Percentiles rank a stretch among this genome's conserved stretches.
Conservation (phyloP, 2,329 filamentous ascomycete species). For the Elsinoe batatas region DNA sequence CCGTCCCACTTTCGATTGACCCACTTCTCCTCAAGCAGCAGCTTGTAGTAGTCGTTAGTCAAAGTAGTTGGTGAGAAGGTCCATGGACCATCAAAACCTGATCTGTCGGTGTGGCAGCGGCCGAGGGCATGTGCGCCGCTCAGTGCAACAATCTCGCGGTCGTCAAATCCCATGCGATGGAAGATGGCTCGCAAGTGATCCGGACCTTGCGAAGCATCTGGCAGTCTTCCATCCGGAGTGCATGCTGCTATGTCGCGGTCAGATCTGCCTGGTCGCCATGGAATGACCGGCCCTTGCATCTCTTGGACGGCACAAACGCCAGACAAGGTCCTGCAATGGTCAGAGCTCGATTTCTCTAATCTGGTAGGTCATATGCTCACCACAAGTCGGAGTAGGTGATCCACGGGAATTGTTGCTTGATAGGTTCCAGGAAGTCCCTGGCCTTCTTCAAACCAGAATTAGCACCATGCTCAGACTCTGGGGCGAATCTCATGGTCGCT, state of each 20-base stretch:
- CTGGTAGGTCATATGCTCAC: constrained; percentile 27
- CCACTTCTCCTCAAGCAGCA: constrained; percentile 90
- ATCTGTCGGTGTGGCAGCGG: constrained; percentile 81
- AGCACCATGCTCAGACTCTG: constrained; percentile 81
- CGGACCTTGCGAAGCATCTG: constrained; percentile 68
- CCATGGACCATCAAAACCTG: constrained; percentile 82
- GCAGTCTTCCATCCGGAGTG: constrained; percentile 86
- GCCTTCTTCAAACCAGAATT: constrained; percentile 83
- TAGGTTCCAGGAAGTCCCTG: constrained; percentile 83
- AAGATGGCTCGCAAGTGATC: constrained; percentile 88
- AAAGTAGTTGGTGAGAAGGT: constrained; percentile 83
- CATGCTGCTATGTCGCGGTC: constrained; percentile 75
- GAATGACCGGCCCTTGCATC: constrained; percentile 80
- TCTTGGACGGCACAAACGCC: constrained; percentile 86
- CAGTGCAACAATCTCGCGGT: constrained; percentile 91
- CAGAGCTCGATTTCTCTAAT: neutral
- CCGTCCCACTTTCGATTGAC: constrained; percentile 81
- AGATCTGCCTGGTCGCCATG: constrained; percentile 75
- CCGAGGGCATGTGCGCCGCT: constrained; percentile 78
- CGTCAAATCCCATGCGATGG: constrained; percentile 93
- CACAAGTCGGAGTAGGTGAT: constrained; percentile 94
- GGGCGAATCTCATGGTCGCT: constrained; percentile 90
- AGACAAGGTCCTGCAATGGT: constrained; percentile 50
- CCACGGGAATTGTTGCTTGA: constrained; percentile 88
- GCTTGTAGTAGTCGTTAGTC: constrained; percentile 89